Evolutionary conservation across 495 filamentous ascomycete genomes (phyloP).

Genomic region (Choiromyces venosus): DNA sequence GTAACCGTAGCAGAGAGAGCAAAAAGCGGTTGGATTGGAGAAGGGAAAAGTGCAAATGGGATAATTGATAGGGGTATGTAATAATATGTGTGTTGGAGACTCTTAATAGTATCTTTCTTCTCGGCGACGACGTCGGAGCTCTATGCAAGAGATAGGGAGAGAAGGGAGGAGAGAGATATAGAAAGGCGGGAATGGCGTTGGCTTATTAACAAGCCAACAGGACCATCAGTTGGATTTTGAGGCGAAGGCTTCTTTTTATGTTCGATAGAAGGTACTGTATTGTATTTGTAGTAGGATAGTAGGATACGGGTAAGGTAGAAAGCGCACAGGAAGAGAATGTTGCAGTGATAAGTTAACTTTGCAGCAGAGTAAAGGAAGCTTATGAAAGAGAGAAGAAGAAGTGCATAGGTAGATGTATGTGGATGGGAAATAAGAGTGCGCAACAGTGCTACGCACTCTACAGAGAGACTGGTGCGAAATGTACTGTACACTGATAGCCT

Average conservation of each 20-base stretch:
- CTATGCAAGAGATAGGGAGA: not conserved
- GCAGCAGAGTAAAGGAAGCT: too few relatives aligned
- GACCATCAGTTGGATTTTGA: not conserved
- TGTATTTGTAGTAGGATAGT: not conserved
- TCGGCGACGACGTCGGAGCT: not conserved
- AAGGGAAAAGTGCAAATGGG: not conserved
- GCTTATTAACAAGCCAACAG: not conserved
- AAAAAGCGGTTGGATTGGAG: not conserved
- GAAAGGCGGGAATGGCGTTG: not conserved
- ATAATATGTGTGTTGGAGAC: not conserved
- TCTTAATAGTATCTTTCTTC: not conserved
- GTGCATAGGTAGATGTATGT: not conserved
- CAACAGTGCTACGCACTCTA: too few relatives aligned
- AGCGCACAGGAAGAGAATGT: not conserved
- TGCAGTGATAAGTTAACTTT: too few relatives aligned
- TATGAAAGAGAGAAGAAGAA: too few relatives aligned
- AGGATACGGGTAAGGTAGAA: not conserved
- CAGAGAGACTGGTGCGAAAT: too few relatives aligned
- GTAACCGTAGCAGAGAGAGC: not conserved
- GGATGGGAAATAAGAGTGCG: not conserved
- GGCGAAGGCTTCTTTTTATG: not conserved
- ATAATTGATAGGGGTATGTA: not conserved
- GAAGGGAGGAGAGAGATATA: not conserved
- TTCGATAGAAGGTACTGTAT: not conserved
- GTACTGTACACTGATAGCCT: too few relatives aligned